Percentiles rank a stretch among this genome's conserved stretches.
Conservation (phyloP, 2,329 filamentous ascomycete genomes). For the Trichoderma harzianum region DNA sequence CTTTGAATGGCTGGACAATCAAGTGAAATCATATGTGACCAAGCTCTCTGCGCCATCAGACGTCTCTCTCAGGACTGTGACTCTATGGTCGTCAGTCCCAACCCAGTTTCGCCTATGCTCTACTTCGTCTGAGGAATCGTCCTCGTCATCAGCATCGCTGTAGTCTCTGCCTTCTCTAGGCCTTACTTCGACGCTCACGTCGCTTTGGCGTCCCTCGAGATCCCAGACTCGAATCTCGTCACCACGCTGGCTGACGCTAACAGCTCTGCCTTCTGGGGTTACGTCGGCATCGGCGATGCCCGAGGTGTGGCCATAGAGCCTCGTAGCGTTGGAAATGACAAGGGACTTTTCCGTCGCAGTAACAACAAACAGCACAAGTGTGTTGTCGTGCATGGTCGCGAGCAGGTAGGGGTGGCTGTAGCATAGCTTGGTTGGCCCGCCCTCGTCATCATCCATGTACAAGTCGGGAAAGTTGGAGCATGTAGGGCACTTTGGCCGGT, state of each 20-base stretch:
- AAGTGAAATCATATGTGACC: constrained; percentile 86
- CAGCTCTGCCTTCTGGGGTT: constrained; percentile 78
- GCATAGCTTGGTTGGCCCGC: constrained; percentile 60
- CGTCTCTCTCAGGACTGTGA: constrained; percentile 78
- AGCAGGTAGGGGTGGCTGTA: constrained; percentile 83
- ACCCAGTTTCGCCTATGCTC: constrained; percentile 62
- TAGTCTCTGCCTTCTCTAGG: constrained; percentile 33
- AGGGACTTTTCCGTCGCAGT: constrained; percentile 66
- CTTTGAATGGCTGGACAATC: background rate
- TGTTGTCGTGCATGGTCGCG: constrained; percentile 82
- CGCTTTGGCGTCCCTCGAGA: constrained; percentile 64
- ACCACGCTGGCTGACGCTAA: constrained; percentile 80
- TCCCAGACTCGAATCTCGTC: constrained; percentile 85
- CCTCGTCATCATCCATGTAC: constrained; percentile 24
- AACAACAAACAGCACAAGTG: constrained; percentile 76
- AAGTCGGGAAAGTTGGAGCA: constrained; percentile 13
- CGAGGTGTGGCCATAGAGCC: constrained; percentile 89
- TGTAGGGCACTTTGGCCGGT: constrained; percentile 17
- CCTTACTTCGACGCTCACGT: constrained; percentile 54
- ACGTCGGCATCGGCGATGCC: constrained; percentile 84
- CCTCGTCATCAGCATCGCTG: constrained; percentile 6
- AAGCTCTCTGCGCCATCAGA: constrained; percentile 66
- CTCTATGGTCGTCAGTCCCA: constrained; percentile 87
- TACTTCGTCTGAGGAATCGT: constrained; percentile 29
- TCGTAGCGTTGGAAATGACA: constrained; percentile 67